A percentile compares a stretch with the other conserved stretches of the same genome.
Evolutionary conservation across 371 early-diverging fungal species (phyloP).

Genomic region (Cladochytrium tenue): DNA sequence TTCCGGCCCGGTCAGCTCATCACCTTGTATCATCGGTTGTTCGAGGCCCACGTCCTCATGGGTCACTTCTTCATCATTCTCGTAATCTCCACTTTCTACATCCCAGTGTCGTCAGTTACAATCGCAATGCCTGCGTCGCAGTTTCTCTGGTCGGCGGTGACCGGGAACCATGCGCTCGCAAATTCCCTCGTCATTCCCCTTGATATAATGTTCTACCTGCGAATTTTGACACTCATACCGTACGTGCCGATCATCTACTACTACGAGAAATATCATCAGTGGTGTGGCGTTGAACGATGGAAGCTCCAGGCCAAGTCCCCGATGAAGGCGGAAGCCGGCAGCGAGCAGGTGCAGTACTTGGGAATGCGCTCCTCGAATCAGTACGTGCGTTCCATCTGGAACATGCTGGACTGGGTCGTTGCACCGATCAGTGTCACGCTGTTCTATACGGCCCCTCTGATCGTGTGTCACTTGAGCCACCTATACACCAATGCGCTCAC

Average conservation of each 20-base stretch:
- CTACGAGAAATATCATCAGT: slow-evolving; percentile 54
- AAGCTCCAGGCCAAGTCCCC: slow-evolving; percentile 10
- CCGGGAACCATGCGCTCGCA: slow-evolving; percentile 41
- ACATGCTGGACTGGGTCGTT: slow-evolving; percentile 42
- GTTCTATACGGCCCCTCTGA: slow-evolving; percentile 32
- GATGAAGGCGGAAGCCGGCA: background rate
- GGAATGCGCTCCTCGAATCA: slow-evolving; percentile 40
- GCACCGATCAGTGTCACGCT: slow-evolving; percentile 40
- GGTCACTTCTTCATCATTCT: slow-evolving; percentile 45
- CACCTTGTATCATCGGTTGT: slow-evolving; percentile 44
- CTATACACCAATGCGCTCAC: slow-evolving; percentile 35
- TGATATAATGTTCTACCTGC: slow-evolving; percentile 40
- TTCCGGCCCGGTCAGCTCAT: slow-evolving; percentile 15
- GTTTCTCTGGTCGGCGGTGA: slow-evolving; percentile 34
- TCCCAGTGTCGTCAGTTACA: slow-evolving; percentile 26
- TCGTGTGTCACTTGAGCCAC: slow-evolving; percentile 30
- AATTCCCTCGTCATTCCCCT: slow-evolving; percentile 34
- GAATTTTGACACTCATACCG: slow-evolving; percentile 35
- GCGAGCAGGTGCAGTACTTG: slow-evolving; percentile 35
- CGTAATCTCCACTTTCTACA: slow-evolving; percentile 27
- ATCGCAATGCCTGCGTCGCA: slow-evolving; percentile 16
- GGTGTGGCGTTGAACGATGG: slow-evolving; percentile 51
- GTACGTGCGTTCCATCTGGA: slow-evolving; percentile 26
- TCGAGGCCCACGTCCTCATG: slow-evolving; percentile 51
- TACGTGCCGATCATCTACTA: slow-evolving; percentile 36